Conservation (phyloP, 371 early-diverging fungal genomes). For the Syncephalastrum sp. region DNA sequence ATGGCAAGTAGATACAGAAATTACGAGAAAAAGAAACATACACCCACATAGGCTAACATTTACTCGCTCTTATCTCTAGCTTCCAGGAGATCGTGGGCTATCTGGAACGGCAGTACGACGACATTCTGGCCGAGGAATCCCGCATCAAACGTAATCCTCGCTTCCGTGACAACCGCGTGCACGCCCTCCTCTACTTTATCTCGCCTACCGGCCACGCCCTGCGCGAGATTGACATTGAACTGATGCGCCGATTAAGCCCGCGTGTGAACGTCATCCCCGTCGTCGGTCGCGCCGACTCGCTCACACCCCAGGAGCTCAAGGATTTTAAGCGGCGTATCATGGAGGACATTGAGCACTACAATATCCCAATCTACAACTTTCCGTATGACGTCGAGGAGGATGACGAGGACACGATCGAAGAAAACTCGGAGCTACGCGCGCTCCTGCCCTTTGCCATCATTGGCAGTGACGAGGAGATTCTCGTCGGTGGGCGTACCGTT, state of each 20-base stretch:
- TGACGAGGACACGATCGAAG: slow-evolving; percentile 93
- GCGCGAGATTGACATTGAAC: slow-evolving; percentile 96
- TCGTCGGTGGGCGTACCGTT: slow-evolving; percentile 69
- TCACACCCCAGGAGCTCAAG: slow-evolving; percentile 72
- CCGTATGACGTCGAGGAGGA: slow-evolving; percentile 78
- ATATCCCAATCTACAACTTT: slow-evolving; percentile 89
- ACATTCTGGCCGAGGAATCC: slow-evolving; percentile 93
- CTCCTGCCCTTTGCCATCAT: slow-evolving; percentile 96
- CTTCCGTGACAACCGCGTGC: slow-evolving; percentile 96
- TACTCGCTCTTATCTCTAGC: slow-evolving; percentile 17
- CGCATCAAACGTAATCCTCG: slow-evolving; percentile 95
- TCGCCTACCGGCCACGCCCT: slow-evolving; percentile 96
- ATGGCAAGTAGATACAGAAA: slow-evolving; percentile 40
- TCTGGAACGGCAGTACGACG: slow-evolving; percentile 94
- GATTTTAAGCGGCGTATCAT: slow-evolving; percentile 88
- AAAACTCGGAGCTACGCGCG: slow-evolving; percentile 88
- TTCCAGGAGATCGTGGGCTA: slow-evolving; percentile 88
- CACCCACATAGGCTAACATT: too few relatives aligned
- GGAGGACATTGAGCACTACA: slow-evolving; percentile 91
- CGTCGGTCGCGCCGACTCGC: slow-evolving; percentile 75
- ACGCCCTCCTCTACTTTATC: slow-evolving; percentile 97
- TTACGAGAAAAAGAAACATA: too few relatives aligned
- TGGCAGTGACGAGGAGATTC: slow-evolving; percentile 93
- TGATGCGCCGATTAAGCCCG: slow-evolving; percentile 91
- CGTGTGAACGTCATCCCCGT: slow-evolving; percentile 96